A percentile compares a stretch with the other conserved stretches of the same genome.
Conservation (phyloP, 768 basidiomycete genomes). For the Polyporus arcularius region DNA sequence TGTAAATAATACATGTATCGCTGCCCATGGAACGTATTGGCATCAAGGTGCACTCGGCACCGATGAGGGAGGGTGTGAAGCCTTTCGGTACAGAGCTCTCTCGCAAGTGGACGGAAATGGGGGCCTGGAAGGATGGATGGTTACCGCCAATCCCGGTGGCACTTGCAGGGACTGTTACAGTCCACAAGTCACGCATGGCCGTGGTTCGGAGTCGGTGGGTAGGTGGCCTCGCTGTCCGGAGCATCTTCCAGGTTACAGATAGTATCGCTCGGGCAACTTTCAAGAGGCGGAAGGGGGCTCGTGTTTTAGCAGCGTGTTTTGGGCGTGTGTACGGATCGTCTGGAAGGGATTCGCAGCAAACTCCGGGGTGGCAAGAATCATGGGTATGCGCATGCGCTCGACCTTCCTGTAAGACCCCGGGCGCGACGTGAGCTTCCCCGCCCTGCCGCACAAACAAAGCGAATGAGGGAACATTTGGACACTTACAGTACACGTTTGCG, state of each 20-base stretch:
- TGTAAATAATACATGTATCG: slow-evolving; percentile 10
- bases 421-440: slow-evolving; percentile 6
- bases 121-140: too few relatives aligned
- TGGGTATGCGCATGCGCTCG: slow-evolving; percentile 69
- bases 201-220: too few relatives aligned
- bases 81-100: too few relatives aligned
- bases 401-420: slow-evolving; percentile 46
- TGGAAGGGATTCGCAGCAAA: slow-evolving; percentile 73
- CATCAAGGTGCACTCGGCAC: too few relatives aligned
- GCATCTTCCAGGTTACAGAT: background rate
- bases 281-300: slow-evolving; percentile 21
- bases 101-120: too few relatives aligned
- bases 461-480: slow-evolving; percentile 6
- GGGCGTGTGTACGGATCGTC: slow-evolving; percentile 76
- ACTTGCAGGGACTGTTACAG: background rate
- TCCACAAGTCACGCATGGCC: too few relatives aligned
- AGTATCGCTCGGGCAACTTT: background rate
- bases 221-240: too few relatives aligned
- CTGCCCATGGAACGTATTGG: background rate
- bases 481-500: slow-evolving; percentile 66
- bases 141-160: background rate
- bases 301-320: slow-evolving; percentile 72
- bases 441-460: slow-evolving; percentile 4
- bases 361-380: slow-evolving; percentile 65
- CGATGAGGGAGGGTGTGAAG: too few relatives aligned